Base-by-base conservation (phyloP, 2,329 filamentous ascomycete species). In the Aspergillus nomiae region DNA sequence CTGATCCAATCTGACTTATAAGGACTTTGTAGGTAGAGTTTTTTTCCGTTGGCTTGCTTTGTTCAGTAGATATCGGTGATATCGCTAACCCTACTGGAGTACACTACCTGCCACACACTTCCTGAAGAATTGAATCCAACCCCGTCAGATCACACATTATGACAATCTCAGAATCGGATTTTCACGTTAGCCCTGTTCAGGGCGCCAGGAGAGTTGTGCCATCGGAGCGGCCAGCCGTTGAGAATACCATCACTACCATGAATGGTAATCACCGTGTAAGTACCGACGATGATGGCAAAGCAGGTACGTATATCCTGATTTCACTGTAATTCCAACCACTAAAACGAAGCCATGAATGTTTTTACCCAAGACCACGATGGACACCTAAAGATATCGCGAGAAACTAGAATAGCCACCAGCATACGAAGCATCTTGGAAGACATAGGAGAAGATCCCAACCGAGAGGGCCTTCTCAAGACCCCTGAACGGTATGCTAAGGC, bases 401-500 rank as follows among this genome's bases (percentile, higher is more conserved):
- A 56, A 32, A 3, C n/a, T 3, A 56, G 21, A 21, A 21, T 60
- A 7, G 58, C 48, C 2, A n/a, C 50, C 21, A 32, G n/a, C 8
- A 34, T 60, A 26, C n/a, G 26, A 43, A 60, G 3, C 1, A 60
- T 88, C 43, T 74, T 88, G 21, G 85, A 88, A 71, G 87, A 85
- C 66, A 82, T 88, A 21, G 86, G 86, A 51, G 86, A 88, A 71
- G 86, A 88, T 67, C 85, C 85, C 0, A 81, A 86, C 58, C 79
- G 86, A 38, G 86, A 88, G 71, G 86, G 86, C 2, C 76, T 88
- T 53, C 78, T 82, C 34, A 81, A 82, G 30, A 88, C 86, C 0
- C 94, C 94, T 0, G 87, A 90, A 71, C 87, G 94, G 62, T 97
- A 97, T 76, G 94, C 94, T 43, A 93, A 95, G 77, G 94, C 94